Evolutionary conservation across 2,329 filamentous ascomycete species (phyloP).

Genomic region (Lojkania enalia): DNA sequence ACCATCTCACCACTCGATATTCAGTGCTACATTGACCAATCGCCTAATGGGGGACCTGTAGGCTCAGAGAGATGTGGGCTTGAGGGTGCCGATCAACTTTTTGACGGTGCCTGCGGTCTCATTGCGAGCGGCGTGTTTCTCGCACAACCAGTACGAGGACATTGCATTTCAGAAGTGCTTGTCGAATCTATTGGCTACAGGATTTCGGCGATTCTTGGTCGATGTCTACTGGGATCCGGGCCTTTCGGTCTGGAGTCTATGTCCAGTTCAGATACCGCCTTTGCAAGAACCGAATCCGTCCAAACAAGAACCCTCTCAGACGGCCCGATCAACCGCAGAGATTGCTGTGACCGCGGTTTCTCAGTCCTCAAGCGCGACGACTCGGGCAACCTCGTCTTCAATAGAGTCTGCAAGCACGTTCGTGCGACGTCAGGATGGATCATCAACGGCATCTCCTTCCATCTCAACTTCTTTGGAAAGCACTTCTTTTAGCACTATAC

Average conservation of each 20-base stretch:
- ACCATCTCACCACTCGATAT: slow-evolving; percentile 1
- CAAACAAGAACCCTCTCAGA: slow-evolving; percentile 15
- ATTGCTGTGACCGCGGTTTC: neutral
- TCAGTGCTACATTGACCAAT: neutral
- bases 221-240: slow-evolving; percentile 67
- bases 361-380: slow-evolving; percentile 6
- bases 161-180: slow-evolving; percentile 58
- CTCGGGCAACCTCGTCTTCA: neutral
- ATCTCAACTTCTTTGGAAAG: neutral
- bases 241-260: slow-evolving; percentile 61
- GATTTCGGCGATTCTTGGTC: slow-evolving; percentile 60
- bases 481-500: neutral
- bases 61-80: slow-evolving; percentile 65
- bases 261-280: slow-evolving; percentile 58
- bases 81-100: slow-evolving; percentile 65
- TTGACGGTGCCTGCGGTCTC: slow-evolving; percentile 61
- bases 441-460: neutral
- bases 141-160: slow-evolving; percentile 57
- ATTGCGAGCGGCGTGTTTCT: slow-evolving; percentile 63
- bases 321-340: too few relatives aligned
- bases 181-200: slow-evolving; percentile 64
- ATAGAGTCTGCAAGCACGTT: neutral
- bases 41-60: slow-evolving; percentile 29
- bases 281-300: slow-evolving; percentile 7
- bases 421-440: neutral